Base-by-base conservation (phyloP, 139 green algal species). In the Chlorokybus atmophyticus region DNA sequence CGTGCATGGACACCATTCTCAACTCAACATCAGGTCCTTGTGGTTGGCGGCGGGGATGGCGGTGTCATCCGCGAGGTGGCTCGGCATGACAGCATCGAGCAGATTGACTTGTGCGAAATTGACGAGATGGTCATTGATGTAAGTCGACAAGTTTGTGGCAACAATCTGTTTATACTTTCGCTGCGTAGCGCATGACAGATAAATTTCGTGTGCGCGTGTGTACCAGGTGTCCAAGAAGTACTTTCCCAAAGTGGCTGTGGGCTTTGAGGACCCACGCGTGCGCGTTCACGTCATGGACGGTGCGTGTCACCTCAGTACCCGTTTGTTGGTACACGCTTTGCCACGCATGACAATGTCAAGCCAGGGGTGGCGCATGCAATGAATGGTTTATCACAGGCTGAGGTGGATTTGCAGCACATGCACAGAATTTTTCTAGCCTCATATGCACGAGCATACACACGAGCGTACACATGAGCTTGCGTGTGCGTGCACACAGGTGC, bases 31-130 rank as follows among this genome's bases (percentile, higher is more conserved):
- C 73, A 70, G 55, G 92, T 93, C 40, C 73, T 97, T 38, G 85
- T 99, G 19, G 82, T 99, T 23, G 92, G 92, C 29, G 92, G 92
- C 35, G 92, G 92, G 30, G 92, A 99, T 66, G 92, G 92, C 44
- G 92, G 92, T 21, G 92, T 97, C 51, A 59, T 95, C 55, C 73
- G 92, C 4, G 92, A 99, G 76, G 58, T 99, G 10, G 72, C 73
- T 0, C 72, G 83, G 5, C 81, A 91, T 55, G 8, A 53, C 19
- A 57, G 77, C 38, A 57, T 95, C n/a, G 70, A 95, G 71, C 66
- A 82, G 55, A 90, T 96, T 51, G 79, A 97, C 59, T 87, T 95
- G 14, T 86, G 83, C 10, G 92, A 99, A 73, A 95, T 99, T 35
- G 92, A 99, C 71, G 81, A 64, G 29, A 72, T 77, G 53, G 75